Evolutionary conservation across 1,284 basidiomycete genomes (phyloP), one percentile per base, ranked within the genome.

Genomic region (Ganoderma leucocontextum): DNA sequence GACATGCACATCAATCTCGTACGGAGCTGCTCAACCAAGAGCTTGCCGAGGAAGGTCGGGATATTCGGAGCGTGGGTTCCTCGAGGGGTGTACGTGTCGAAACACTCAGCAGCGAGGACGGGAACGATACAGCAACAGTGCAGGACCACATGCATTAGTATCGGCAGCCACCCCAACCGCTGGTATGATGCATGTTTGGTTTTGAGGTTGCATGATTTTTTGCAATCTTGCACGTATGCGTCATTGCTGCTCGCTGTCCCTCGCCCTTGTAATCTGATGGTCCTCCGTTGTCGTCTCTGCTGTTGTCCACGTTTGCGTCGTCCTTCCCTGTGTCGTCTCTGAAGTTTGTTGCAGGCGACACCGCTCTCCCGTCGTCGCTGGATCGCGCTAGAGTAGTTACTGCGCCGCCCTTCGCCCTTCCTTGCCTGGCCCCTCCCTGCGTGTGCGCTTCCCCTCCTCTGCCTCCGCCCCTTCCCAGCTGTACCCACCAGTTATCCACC

Each of bases 11-110:
- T 52, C 47, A 55, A 83, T 83, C 62, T 78, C 83, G 66, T 3
- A 66, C 72, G 60, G 67, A 70, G 64, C 76, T 92, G 63, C 79
- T 94, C 59, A 89, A 83, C 75, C 84, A 89, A 71, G 91, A 94
- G 79, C 80, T 95, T 60, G 92, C 92, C 22, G 93, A 94, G 79
- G 93, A 95, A 78, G 93, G 93, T 33, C 82, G 91, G 71, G 93
- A 94, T 78, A 91, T 95, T 62, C 83, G 92, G 75, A 94, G 91
- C 78, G 93, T 95, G 36, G 84, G 87, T 74, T 92, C 90, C 49
- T 91, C 89, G 73, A 85, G 93, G 76, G 92, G 91, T 52, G 91
- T 93, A 65, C 86, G 82, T 75, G 91, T 95, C 68, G 92, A 94
- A 78, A 90, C 90, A 69, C 77, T 87, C 67, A 60, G 86, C 76